Conservation (phyloP, 2,329 filamentous ascomycete species). For the Leptographium wingfieldii region DNA sequence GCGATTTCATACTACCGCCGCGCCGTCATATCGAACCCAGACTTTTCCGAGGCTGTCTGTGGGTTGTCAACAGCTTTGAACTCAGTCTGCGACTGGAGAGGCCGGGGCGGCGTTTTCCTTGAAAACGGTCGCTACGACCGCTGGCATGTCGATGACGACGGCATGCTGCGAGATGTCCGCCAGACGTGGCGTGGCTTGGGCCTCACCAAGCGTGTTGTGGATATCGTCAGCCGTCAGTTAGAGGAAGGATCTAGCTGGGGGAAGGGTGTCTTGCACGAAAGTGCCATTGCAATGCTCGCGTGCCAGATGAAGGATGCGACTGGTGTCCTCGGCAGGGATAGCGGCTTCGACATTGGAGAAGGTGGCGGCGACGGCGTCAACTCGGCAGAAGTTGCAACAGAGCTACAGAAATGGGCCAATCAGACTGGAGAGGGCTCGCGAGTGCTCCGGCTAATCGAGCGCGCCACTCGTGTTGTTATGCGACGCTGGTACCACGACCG, state of each 20-base stretch:
- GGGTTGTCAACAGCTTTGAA: constrained; percentile 90
- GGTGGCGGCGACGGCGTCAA: not conserved
- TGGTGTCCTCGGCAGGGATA: constrained; percentile 15
- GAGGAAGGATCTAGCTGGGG: constrained; percentile 82
- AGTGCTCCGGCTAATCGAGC: constrained; percentile 71
- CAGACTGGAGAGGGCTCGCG: constrained; percentile 81
- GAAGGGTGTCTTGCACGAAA: constrained; percentile 49
- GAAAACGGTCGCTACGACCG: constrained; percentile 63
- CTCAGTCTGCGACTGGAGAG: constrained; percentile 90
- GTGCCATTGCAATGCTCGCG: constrained; percentile 36
- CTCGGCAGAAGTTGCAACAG: constrained; percentile 24
- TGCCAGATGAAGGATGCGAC: constrained; percentile 31
- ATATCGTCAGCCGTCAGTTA: constrained; percentile 82
- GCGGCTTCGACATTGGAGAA: not conserved
- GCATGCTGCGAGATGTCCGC: constrained; percentile 66
- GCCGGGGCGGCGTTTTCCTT: constrained; percentile 74
- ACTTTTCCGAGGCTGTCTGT: constrained; percentile 94
- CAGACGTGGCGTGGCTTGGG: constrained; percentile 52
- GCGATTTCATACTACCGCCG: constrained; percentile 86
- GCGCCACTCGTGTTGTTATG: constrained; percentile 61
- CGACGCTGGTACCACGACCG: constrained; percentile 84
- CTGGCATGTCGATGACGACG: constrained; percentile 83
- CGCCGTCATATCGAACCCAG: constrained; percentile 81
- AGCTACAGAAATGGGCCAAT: constrained; percentile 51
- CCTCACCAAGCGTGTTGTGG: constrained; percentile 80